Conservation (phyloP, 345 rosid species). For the Carallia pectinifolia region DNA sequence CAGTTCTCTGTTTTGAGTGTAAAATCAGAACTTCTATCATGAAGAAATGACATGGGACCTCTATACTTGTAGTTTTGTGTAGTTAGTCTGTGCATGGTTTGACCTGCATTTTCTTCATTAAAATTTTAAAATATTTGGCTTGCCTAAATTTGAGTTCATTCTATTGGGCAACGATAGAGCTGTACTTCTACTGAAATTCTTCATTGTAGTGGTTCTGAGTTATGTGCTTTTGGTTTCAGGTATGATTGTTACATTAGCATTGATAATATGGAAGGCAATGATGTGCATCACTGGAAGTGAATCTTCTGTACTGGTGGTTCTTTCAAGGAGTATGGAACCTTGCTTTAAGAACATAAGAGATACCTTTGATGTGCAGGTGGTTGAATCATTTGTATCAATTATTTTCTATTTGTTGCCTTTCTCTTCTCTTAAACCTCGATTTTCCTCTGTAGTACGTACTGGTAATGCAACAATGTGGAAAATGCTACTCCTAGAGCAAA, state of each 20-base stretch:
- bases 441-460: neutral
- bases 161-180: neutral
- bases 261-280: slow-evolving; percentile 93
- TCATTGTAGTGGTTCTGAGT: neutral
- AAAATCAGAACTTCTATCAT: too few relatives aligned
- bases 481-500: neutral
- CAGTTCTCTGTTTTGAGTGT: too few relatives aligned
- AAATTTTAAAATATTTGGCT: neutral
- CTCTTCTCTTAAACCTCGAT: too few relatives aligned
- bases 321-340: slow-evolving; percentile 99
- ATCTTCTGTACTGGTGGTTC: slow-evolving; percentile 97
- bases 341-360: slow-evolving; percentile 81
- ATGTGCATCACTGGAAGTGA: slow-evolving; percentile 98
- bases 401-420: neutral
- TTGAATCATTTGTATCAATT: neutral
- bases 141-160: neutral
- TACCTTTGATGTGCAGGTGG: neutral
- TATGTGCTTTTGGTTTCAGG: slow-evolving; percentile 38
- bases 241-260: slow-evolving; percentile 92
- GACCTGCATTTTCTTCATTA: neutral
- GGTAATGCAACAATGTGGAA: neutral
- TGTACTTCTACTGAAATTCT: neutral
- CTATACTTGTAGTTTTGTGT: too few relatives aligned
- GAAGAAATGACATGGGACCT: too few relatives aligned
- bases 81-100: neutral